Conservation (phyloP, 441 rosid species). For the Aleurites moluccanus region DNA sequence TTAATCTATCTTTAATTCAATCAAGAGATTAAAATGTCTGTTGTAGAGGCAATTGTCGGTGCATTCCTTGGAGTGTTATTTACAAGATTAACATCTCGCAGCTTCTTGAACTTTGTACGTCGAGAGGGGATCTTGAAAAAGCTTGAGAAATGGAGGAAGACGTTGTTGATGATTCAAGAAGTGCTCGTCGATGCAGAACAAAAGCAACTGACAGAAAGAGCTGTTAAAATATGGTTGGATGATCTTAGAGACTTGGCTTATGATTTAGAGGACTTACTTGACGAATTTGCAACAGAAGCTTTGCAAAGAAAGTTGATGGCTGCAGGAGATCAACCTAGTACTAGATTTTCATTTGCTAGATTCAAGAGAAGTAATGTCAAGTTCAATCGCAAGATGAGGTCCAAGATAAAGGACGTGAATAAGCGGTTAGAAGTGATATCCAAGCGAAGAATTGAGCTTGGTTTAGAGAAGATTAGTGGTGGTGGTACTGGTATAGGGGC, state of each 20-base stretch:
- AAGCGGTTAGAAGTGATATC: neutral
- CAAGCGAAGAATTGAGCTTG: neutral
- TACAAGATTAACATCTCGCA: conserved; percentile 4
- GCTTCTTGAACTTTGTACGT: conserved; percentile 13
- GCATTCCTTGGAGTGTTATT: neutral
- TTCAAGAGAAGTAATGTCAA: neutral
- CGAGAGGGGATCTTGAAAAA: conserved; percentile 14
- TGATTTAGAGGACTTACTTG: too few relatives aligned
- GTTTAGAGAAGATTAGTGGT: neutral
- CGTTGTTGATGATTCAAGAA: too few relatives aligned
- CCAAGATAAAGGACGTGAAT: neutral
- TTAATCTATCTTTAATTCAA: too few relatives aligned
- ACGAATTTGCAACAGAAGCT: too few relatives aligned
- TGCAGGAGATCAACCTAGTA: neutral
- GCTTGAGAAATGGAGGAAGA: conserved; percentile 11
- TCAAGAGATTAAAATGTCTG: conserved; percentile 1
- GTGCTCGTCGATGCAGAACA: too few relatives aligned
- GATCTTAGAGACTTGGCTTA: too few relatives aligned
- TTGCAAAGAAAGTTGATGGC: neutral
- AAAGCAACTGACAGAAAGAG: too few relatives aligned
- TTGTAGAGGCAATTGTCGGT: conserved; percentile 8
- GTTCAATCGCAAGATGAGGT: neutral
- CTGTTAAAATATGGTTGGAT: too few relatives aligned
- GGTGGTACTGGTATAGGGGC: neutral
- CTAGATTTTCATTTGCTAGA: neutral